Evolutionary conservation across 148 eudicot genomes (phyloP), one percentile per base, ranked within the genome.

Genomic region (Silene conica): DNA sequence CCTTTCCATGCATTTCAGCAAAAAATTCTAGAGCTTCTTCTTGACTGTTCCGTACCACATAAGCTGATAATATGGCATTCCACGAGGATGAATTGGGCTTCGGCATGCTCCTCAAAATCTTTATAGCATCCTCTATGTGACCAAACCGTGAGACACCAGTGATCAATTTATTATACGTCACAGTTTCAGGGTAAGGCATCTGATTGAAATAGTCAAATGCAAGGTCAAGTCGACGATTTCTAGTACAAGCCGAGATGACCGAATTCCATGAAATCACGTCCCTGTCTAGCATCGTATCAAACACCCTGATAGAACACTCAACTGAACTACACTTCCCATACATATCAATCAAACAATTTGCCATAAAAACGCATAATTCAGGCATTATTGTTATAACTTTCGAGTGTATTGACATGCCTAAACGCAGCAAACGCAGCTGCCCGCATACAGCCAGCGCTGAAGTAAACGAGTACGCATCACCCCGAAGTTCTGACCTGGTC

Each of bases 341-440:
- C 97, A 93, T 85, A 65, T 90, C 94, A 76, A 93, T 88, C 85
- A 93, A 85, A 74, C 94, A 90, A 59, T 93, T 93, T 0, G 83
- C 76, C 3, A 91, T 84, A 74, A 88, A 67, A 70, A 84, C 74
- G 57, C 82, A 82, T 12, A 81, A 77, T 59, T 83, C 89, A 14
- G 76, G 78, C 22, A 5, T 31, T 3, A 5, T 31, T 31, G 34
- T 31, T 22, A 91, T 73, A 76, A 91, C 80, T 84, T 76, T 89
- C 22, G 89, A 84, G 72, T 89, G 96, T 75, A 93, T 70, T 9
- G 86, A 78, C 84, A 72, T 80, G 13, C 98, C 98, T 65, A 88
- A 72, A 31, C 31, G 74, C 50, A 83, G 74, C 46, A 86, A 76
- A 21, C 76, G 38, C 78, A 93, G 79, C 46, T 78, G 89, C 14